Evolutionary conservation across 345 rosid species (phyloP).

Genomic region (Rhodomyrtus tomentosa): DNA sequence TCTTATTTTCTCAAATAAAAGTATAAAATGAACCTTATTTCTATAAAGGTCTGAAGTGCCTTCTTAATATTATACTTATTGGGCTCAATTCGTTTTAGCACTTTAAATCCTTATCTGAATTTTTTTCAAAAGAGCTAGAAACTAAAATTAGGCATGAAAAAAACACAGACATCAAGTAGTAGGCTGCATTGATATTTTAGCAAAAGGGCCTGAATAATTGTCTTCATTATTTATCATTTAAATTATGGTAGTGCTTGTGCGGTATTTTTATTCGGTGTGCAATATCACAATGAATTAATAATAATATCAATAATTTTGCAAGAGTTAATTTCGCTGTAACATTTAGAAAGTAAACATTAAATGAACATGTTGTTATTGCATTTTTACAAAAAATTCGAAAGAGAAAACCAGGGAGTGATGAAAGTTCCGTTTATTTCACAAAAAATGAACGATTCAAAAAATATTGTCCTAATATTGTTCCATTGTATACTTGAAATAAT

Average conservation of each 20-base stretch:
- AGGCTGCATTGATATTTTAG: background rate
- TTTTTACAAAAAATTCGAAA: background rate
- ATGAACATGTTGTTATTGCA: background rate
- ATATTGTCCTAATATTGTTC: too few species aligned
- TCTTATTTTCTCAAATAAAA: too few species aligned
- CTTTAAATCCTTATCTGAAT: too few species aligned
- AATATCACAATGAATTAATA: background rate
- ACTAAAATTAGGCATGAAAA: background rate
- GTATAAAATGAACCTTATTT: too few species aligned
- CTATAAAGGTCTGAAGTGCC: too few species aligned
- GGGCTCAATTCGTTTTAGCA: too few species aligned
- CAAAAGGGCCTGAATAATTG: accelerated
- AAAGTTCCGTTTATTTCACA: too few species aligned
- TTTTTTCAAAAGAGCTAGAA: background rate
- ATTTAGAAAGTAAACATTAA: background rate
- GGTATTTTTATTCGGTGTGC: background rate
- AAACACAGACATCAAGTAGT: background rate
- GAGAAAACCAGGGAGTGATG: background rate
- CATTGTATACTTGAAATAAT: too few species aligned
- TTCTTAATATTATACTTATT: too few species aligned
- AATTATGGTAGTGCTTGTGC: background rate
- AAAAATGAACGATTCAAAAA: too few species aligned
- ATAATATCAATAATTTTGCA: background rate
- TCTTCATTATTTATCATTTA: background rate
- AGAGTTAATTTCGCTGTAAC: background rate